Conservation (phyloP, 1,284 basidiomycete species). For the Trametes hirsuta region DNA sequence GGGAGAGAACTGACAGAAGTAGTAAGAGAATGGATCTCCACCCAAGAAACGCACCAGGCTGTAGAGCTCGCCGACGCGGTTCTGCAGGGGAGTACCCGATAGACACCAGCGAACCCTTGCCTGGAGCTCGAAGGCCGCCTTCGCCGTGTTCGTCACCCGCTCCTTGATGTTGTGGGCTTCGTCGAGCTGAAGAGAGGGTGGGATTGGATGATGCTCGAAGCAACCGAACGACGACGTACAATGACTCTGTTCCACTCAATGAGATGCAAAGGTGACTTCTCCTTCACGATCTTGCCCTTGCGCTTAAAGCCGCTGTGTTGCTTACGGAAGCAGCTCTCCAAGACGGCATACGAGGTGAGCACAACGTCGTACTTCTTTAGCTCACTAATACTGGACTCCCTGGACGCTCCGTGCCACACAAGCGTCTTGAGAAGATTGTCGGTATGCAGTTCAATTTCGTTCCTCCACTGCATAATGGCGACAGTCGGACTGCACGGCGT, state of each 20-base stretch:
- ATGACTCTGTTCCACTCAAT: slow-evolving; percentile 87
- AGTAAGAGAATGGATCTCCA: slow-evolving; percentile 89
- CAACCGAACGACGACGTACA: slow-evolving; percentile 38
- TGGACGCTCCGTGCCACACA: slow-evolving; percentile 89
- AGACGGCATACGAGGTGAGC: slow-evolving; percentile 80
- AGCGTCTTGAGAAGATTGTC: slow-evolving; percentile 75
- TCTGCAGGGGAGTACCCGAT: slow-evolving; percentile 97
- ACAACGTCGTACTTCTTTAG: slow-evolving; percentile 90
- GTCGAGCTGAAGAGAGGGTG: slow-evolving; percentile 64
- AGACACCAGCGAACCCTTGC: slow-evolving; percentile 92
- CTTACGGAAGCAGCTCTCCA: slow-evolving; percentile 93
- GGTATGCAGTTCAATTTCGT: slow-evolving; percentile 88
- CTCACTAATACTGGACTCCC: slow-evolving; percentile 64
- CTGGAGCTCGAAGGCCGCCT: slow-evolving; percentile 89
- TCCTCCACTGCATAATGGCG: slow-evolving; percentile 98
- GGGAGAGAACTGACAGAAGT: slow-evolving; percentile 74
- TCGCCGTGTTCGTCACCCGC: slow-evolving; percentile 93
- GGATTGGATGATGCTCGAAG: slow-evolving; percentile 6
- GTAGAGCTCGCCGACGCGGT: slow-evolving; percentile 97
- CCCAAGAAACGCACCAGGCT: slow-evolving; percentile 93
- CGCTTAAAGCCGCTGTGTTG: slow-evolving; percentile 92
- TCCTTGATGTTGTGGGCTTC: slow-evolving; percentile 99
- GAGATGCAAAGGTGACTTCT: slow-evolving; percentile 85
- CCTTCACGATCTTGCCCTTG: slow-evolving; percentile 85
- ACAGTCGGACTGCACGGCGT: slow-evolving; percentile 75